phyloP scores from a whole-genome alignment of 1,284 basidiomycete genomes.

The Cutaneotrichosporon cyanovorans region DNA sequence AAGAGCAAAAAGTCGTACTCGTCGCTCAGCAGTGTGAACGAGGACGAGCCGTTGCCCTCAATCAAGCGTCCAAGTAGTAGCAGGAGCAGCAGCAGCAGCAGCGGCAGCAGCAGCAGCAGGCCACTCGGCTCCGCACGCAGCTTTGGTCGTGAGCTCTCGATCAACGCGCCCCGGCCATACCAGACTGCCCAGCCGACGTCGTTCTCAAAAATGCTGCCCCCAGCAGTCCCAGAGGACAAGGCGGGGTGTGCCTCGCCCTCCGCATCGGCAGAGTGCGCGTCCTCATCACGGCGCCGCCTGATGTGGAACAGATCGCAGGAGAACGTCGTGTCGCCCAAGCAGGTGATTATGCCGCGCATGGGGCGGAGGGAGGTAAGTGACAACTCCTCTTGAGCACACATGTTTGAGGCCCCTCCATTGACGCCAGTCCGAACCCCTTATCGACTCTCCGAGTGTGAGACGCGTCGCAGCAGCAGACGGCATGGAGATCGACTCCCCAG shows the following conservation, averaged over 20 bases:
- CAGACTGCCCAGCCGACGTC: slow-evolving; percentile 4
- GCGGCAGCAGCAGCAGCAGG: not conserved
- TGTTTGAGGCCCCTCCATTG: no score
- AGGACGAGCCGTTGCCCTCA: not conserved
- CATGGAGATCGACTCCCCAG: slow-evolving; percentile 42
- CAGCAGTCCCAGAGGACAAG: slow-evolving; percentile 26
- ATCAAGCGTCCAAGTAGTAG: no score
- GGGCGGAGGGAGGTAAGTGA: slow-evolving; percentile 27
- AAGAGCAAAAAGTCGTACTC: not conserved
- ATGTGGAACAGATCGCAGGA: slow-evolving; percentile 36
- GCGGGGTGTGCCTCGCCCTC: slow-evolving; percentile 5
- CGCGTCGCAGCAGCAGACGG: slow-evolving; percentile 2
- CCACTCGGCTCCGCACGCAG: slow-evolving; percentile 14
- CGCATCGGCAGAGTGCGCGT: no score
- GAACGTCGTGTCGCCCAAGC: slow-evolving; percentile 22
- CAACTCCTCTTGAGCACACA: not conserved
- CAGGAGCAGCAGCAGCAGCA: no score
- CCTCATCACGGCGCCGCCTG: slow-evolving; percentile 20
- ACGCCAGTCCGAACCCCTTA: slow-evolving; percentile 13
- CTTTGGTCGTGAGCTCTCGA: slow-evolving; percentile 37
- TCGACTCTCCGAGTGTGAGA: slow-evolving; percentile 7
- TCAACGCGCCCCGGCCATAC: slow-evolving; percentile 11
- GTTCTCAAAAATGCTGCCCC: slow-evolving; percentile 32
- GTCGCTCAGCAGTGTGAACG: not conserved
- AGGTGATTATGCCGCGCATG: slow-evolving; percentile 22